Base-by-base conservation (phyloP, 2,329 filamentous ascomycete genomes). In the Byssothecium circinans region DNA sequence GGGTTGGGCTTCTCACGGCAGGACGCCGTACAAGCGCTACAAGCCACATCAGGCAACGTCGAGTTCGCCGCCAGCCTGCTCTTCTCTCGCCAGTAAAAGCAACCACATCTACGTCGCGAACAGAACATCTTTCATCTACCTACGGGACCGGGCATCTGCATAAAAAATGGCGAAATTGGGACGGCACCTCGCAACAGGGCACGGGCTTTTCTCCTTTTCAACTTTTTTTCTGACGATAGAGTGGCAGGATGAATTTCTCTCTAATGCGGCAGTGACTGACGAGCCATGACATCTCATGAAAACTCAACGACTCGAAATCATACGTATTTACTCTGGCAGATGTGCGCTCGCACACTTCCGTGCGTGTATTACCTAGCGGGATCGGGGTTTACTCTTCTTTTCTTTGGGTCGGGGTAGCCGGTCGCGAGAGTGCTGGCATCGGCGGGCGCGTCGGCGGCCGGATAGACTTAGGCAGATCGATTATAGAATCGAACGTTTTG, bases 1-100 rank as follows among this genome's bases (percentile, higher is more conserved):
- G 81, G 84, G 38, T 78, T 97, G 56, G 91, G 92, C 0, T 91
- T 94, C 56, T 82, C 85, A 2, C 80, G 86, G 43, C 81, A 87
- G 51, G 81, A 89, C 58, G 92, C 91, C 1, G 79, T 94, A 43
- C 84, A 87, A 50, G 91, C 91, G 2, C 76, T 99, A 42, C 83
- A 91, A 62, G 89, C 89, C 23, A 88, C 89, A 14, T 85, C 85
- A 17, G 92, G 94, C 17, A 89, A 97, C 63, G 83, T 96, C 7
- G 89, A 97, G 53, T 83, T 86, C 54, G 92, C 92, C n/a, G 91
- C 91, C 38, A 85, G 87, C 40, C 78, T 96, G 53, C 80, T 96
- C 43, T 89, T 85, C 12, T 19, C 42, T 14, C 38, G 25, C 3
- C 29, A 46, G 23, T 42, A 36, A n/a, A n/a, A n/a, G n/a, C n/a